Percentiles rank a stretch among this genome's conserved stretches.
Evolutionary conservation across 495 filamentous ascomycete species (phyloP).

Genomic region (Penicillium ucsense): DNA sequence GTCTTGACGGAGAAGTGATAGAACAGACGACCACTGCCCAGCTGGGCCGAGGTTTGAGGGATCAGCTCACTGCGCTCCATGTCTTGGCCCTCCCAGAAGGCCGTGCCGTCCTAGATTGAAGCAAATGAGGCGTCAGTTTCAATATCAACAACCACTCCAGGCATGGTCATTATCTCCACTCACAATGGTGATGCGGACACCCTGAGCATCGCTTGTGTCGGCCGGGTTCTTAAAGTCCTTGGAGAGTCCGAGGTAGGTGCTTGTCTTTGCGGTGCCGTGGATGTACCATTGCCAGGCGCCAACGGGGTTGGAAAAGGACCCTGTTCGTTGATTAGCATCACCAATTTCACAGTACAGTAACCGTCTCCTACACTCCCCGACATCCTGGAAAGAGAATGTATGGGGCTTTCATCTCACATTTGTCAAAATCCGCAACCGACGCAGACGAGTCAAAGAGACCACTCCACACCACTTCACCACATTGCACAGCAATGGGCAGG

Average conservation of each 20-base stretch:
- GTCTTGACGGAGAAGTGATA: conserved; percentile 65
- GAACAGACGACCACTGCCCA: conserved; percentile 51
- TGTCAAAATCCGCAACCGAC: conserved; percentile 6
- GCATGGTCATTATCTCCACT: not conserved
- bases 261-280: conserved; percentile 45
- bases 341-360: no score
- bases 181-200: conserved; percentile 61
- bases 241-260: conserved; percentile 48
- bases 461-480: conserved; percentile 6
- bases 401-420: conserved; percentile 13
- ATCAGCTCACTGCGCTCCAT: conserved; percentile 58
- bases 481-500: conserved; percentile 2
- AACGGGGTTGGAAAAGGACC: conserved; percentile 58
- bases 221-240: conserved; percentile 57
- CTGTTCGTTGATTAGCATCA: conserved; percentile 12
- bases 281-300: conserved; percentile 69
- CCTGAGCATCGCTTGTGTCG: conserved; percentile 49
- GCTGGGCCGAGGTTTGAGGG: conserved; percentile 54
- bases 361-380: no score
- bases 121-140: not conserved
- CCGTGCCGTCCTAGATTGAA: conserved; percentile 36
- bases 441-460: conserved; percentile 3
- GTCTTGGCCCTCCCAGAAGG: conserved; percentile 51
- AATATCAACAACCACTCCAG: not conserved
- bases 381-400: no score